These are phyloP conservation scores for Aspergillus ochraceus DNA, from an alignment of 2,329 filamentous ascomycete genomes.

Conservation along the genomic window DNA sequence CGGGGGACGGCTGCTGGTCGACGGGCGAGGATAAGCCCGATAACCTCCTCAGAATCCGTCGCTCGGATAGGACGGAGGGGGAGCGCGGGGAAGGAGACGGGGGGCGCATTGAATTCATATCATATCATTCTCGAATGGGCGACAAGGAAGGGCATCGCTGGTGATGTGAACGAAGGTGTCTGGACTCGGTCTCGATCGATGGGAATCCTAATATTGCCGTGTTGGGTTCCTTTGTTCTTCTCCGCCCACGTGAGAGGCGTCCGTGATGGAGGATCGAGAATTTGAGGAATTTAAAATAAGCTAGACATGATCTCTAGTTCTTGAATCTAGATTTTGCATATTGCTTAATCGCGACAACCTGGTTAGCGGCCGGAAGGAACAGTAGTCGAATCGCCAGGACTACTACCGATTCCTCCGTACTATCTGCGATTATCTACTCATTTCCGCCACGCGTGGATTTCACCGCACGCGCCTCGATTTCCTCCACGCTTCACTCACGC, in stretches of 20 bases:
- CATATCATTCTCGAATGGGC: constrained; percentile 26
- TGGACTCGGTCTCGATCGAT: neutral
- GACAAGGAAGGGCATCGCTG: constrained; percentile 22
- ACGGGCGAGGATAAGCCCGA: constrained; percentile 54
- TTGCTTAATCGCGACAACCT: neutral
- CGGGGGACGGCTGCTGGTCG: constrained; percentile 60
- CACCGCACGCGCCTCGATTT: constrained; percentile 5
- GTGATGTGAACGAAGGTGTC: neutral
- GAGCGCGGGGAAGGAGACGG: constrained; percentile 32
- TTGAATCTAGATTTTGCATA: neutral
- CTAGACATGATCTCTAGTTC: too few relatives aligned
- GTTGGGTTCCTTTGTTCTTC: neutral
- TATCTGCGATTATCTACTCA: neutral
- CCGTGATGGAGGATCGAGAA: neutral
- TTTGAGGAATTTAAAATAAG: neutral
- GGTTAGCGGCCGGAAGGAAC: neutral
- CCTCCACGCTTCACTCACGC: neutral
- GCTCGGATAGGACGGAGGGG: constrained; percentile 33
- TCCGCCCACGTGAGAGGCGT: neutral
- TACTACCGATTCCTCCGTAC: too few relatives aligned
- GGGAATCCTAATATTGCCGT: neutral
- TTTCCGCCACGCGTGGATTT: constrained; percentile 8
- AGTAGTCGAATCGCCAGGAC: neutral
- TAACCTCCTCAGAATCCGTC: constrained; percentile 40
- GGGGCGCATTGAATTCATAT: constrained; percentile 42